phyloP scores from a whole-genome alignment of 163 green algal species.

The Smithsoniella earleae region DNA sequence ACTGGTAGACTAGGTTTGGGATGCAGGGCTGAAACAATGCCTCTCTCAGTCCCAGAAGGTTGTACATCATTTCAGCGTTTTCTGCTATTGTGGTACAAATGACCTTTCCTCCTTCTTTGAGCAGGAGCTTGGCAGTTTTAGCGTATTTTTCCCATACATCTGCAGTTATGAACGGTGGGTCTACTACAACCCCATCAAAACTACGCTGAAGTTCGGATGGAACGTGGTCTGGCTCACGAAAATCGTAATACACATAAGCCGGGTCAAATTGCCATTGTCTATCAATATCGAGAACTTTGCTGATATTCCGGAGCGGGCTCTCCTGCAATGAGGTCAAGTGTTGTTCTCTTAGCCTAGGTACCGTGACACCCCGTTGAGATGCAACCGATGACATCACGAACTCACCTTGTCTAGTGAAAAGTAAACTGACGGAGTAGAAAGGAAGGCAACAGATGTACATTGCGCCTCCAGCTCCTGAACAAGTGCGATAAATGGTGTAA shows the following conservation, averaged over 20 bases:
- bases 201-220: slow-evolving; percentile 41
- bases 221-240: slow-evolving; percentile 47
- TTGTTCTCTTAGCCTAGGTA: no score
- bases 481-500: not conserved
- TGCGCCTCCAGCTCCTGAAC: slow-evolving; percentile 42
- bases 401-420: slow-evolving; percentile 42
- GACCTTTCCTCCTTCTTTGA: slow-evolving; percentile 42
- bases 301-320: slow-evolving; percentile 27
- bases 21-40: slow-evolving; percentile 46
- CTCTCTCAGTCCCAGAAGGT: slow-evolving; percentile 34
- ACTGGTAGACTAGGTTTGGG: slow-evolving; percentile 49
- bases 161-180: slow-evolving; percentile 66
- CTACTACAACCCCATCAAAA: slow-evolving; percentile 63
- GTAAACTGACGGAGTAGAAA: slow-evolving; percentile 62
- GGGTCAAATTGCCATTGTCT: slow-evolving; percentile 43
- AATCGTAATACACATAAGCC: slow-evolving; percentile 60
- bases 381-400: no score
- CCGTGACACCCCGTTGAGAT: no score
- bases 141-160: slow-evolving; percentile 62
- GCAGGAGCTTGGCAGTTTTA: slow-evolving; percentile 44
- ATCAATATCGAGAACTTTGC: slow-evolving; percentile 54
- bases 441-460: slow-evolving; percentile 42
- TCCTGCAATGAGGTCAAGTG: not conserved
- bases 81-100: slow-evolving; percentile 47
- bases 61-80: slow-evolving; percentile 40